Conservation (phyloP, 805 yeast genomes). For the Pichia exigua region DNA sequence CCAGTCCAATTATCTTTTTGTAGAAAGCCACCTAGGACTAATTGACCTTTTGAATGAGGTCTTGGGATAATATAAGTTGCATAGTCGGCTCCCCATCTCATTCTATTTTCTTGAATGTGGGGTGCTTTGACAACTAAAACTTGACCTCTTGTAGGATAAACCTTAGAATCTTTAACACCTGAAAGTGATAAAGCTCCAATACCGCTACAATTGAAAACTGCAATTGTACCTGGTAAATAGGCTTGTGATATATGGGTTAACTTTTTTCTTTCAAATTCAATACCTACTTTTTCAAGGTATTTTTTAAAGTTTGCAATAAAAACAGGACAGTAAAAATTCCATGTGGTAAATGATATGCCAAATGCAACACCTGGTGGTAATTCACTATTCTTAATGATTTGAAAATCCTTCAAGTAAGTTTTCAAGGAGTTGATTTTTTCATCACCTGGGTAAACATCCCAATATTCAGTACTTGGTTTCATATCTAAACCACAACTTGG, state of each 20-base stretch:
- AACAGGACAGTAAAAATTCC: conserved; percentile 67
- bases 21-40: conserved; percentile 67
- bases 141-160: conserved; percentile 74
- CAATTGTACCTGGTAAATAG: conserved; percentile 29
- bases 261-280: conserved; percentile 38
- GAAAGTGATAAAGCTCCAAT: conserved; percentile 54
- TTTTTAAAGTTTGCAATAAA: conserved; percentile 41
- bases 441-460: conserved; percentile 41
- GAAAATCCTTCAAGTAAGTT: conserved; percentile 42
- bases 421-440: conserved; percentile 41
- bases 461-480: conserved; percentile 45
- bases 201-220: conserved; percentile 71
- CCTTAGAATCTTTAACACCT: conserved; percentile 53
- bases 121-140: conserved; percentile 67
- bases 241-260: conserved; percentile 53
- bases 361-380: conserved; percentile 45
- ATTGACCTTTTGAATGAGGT: conserved; percentile 54
- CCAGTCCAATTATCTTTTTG: conserved; percentile 55
- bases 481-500: conserved; percentile 44
- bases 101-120: conserved; percentile 47
- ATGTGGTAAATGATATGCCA: conserved; percentile 51
- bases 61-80: conserved; percentile 68
- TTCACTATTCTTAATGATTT: conserved; percentile 28
- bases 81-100: conserved; percentile 49
- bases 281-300: conserved; percentile 40